These are phyloP conservation scores for Hymenoscyphus repandus DNA, from an alignment of 2,329 filamentous ascomycete species.

Conservation along the genomic window DNA sequence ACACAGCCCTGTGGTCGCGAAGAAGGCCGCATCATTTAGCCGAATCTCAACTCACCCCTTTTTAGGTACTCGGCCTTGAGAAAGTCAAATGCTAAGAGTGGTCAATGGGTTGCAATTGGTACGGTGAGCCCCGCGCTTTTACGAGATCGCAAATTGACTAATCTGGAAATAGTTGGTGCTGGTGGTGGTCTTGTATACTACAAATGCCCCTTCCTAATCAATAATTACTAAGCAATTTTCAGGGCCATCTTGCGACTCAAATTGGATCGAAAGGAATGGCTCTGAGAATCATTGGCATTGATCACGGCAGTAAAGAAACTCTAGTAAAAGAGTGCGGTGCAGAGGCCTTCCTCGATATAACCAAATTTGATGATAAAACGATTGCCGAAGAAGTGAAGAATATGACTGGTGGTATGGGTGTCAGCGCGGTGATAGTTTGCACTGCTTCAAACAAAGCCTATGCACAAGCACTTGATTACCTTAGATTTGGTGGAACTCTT, in stretches of 20 bases:
- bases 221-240: conserved; percentile 13
- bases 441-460: conserved; percentile 46
- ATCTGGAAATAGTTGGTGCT: conserved; percentile 39
- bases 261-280: conserved; percentile 56
- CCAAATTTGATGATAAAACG: conserved; percentile 40
- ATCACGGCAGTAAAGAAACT: conserved; percentile 54
- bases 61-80: conserved; percentile 54
- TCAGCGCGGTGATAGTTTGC: conserved; percentile 52
- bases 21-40: conserved; percentile 23
- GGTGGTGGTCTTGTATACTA: conserved; percentile 49
- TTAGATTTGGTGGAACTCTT: conserved; percentile 44
- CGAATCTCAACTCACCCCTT: conserved; percentile 19
- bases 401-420: conserved; percentile 44
- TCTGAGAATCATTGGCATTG: conserved; percentile 60
- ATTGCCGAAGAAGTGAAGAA: conserved; percentile 43
- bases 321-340: conserved; percentile 44
- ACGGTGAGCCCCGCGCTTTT: conserved; percentile 12
- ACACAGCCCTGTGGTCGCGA: conserved; percentile 14
- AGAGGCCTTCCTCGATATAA: conserved; percentile 47
- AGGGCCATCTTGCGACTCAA: conserved; percentile 57
- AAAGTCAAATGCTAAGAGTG: conserved; percentile 48
- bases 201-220: not conserved
- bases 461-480: conserved; percentile 41
- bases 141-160: conserved; percentile 11
- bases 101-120: conserved; percentile 31